These are phyloP conservation scores for Syzygium grande DNA, from an alignment of 345 rosid genomes.

Conservation along the genomic window DNA sequence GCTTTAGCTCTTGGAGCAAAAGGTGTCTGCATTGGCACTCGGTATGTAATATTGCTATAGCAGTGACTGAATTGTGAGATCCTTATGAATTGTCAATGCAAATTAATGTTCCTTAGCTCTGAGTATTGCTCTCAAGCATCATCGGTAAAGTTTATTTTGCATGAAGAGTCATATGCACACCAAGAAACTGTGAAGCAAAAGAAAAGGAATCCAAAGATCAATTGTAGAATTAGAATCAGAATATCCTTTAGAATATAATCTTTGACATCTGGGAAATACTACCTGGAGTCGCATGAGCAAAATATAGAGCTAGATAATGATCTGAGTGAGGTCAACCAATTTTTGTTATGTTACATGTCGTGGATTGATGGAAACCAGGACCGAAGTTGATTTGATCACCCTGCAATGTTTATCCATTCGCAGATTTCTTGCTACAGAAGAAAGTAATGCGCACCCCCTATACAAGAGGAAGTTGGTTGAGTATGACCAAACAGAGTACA, in stretches of 20 bases:
- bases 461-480: slow-evolving; percentile 73
- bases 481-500: slow-evolving; percentile 55
- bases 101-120: not conserved
- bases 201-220: not conserved
- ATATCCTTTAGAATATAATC: not conserved
- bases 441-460: slow-evolving; percentile 75
- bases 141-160: not conserved
- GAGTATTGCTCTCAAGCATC: not conserved
- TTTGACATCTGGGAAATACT: not conserved
- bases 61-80: not conserved
- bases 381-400: not conserved
- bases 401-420: not conserved
- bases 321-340: not conserved
- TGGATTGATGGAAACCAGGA: not conserved
- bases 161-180: not conserved
- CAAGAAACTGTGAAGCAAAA: not conserved
- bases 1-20: slow-evolving; percentile 86
- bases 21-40: slow-evolving; percentile 83
- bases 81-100: not conserved
- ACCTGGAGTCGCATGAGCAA: not conserved
- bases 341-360: not conserved
- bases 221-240: not conserved
- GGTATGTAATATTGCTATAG: slow-evolving; percentile 24
- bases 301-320: not conserved
- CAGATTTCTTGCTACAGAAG: slow-evolving; percentile 80